phyloP scores from a whole-genome alignment of 2,329 filamentous ascomycete species.

The Pseudophaeomoniella oleicola region DNA sequence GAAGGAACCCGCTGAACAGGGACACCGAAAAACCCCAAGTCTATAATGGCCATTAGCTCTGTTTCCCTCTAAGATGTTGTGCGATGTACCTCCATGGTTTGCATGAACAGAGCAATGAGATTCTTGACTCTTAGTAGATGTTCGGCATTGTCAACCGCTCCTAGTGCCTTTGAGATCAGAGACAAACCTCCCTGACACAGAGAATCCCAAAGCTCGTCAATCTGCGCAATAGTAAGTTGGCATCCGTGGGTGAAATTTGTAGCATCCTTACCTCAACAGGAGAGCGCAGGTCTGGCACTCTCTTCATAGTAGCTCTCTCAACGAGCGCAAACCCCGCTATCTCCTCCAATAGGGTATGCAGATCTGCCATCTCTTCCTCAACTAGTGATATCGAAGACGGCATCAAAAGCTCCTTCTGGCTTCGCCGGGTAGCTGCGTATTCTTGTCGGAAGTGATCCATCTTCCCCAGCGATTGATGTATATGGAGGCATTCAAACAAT shows the following conservation, averaged over 20 bases:
- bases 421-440: slow-evolving; percentile 78
- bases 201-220: slow-evolving; percentile 97
- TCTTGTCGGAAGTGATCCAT: slow-evolving; percentile 81
- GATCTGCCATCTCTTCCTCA: slow-evolving; percentile 66
- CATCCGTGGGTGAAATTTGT: background rate
- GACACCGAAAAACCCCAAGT: slow-evolving; percentile 81
- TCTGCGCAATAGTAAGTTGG: slow-evolving; percentile 30
- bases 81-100: slow-evolving; percentile 76
- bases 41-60: slow-evolving; percentile 25
- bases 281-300: slow-evolving; percentile 68
- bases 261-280: slow-evolving; percentile 54
- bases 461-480: slow-evolving; percentile 86
- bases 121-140: slow-evolving; percentile 89
- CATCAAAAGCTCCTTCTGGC: slow-evolving; percentile 84
- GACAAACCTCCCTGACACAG: slow-evolving; percentile 83
- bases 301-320: slow-evolving; percentile 83
- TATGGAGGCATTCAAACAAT: slow-evolving; percentile 87
- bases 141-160: slow-evolving; percentile 74
- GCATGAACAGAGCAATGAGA: slow-evolving; percentile 82
- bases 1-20: slow-evolving; percentile 66
- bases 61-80: slow-evolving; percentile 1
- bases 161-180: slow-evolving; percentile 65
- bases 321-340: slow-evolving; percentile 96
- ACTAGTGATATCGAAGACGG: slow-evolving; percentile 54
- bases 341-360: slow-evolving; percentile 85